Evolutionary conservation across 108 stramenopile species (phyloP).

Genomic region (Skeletonema menzelii): DNA sequence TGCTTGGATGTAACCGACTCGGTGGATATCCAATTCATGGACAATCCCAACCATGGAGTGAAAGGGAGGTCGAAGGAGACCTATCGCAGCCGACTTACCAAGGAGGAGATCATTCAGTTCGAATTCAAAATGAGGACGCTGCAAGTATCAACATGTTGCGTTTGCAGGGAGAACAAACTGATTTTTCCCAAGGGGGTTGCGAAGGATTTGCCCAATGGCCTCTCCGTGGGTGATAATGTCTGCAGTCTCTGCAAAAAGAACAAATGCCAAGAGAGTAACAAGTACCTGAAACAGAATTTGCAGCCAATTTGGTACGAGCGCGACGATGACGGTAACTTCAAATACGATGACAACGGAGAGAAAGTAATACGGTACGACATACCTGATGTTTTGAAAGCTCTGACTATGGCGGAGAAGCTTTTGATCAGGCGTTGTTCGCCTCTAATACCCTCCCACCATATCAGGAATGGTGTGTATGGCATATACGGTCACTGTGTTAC

Average conservation of each 20-base stretch:
- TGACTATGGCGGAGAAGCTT: conserved; percentile 20
- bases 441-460: conserved; percentile 2
- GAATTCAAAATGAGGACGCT: background rate
- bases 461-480: background rate
- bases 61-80: background rate
- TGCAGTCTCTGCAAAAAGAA: background rate
- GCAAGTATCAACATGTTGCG: background rate
- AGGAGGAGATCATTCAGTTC: background rate
- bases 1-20: background rate
- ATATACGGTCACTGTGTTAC: conserved; percentile 4
- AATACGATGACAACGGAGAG: background rate
- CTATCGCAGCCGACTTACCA: background rate
- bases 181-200: background rate
- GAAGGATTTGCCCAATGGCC: background rate
- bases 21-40: background rate
- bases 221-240: background rate
- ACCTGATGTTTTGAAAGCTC: background rate
- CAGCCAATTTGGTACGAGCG: background rate
- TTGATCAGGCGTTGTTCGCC: conserved; percentile 12
- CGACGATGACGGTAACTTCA: background rate
- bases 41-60: background rate
- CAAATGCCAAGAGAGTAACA: background rate
- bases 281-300: background rate
- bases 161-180: background rate
- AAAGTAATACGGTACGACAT: background rate